These are phyloP conservation scores for Reutealis trisperma DNA, from an alignment of 345 rosid genomes.

Conservation along the genomic window DNA sequence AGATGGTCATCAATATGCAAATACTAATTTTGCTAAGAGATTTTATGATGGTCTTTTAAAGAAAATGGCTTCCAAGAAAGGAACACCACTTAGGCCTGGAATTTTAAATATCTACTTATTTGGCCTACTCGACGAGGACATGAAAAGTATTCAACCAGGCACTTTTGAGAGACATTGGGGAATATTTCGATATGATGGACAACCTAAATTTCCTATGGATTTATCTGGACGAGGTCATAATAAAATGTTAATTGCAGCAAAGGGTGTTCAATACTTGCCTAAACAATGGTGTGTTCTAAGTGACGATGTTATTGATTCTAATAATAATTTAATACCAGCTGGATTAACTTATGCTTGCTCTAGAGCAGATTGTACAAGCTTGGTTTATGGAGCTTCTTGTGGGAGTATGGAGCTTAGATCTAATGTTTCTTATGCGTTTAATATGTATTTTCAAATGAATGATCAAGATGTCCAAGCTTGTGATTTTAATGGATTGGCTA, in stretches of 20 bases:
- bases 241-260: slow-evolving; percentile 55
- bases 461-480: slow-evolving; percentile 64
- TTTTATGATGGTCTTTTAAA: slow-evolving; percentile 75
- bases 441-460: slow-evolving; percentile 60
- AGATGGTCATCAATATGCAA: slow-evolving; percentile 51
- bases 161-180: slow-evolving; percentile 93
- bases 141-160: slow-evolving; percentile 75
- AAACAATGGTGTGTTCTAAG: slow-evolving; percentile 63
- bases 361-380: slow-evolving; percentile 55
- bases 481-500: slow-evolving; percentile 60
- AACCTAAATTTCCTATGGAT: slow-evolving; percentile 69
- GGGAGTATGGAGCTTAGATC: slow-evolving; percentile 23
- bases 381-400: slow-evolving; percentile 49
- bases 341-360: slow-evolving; percentile 56
- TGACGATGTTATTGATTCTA: slow-evolving; percentile 13
- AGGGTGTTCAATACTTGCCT: slow-evolving; percentile 59
- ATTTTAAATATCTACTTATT: slow-evolving; percentile 60
- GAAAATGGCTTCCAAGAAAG: slow-evolving; percentile 46
- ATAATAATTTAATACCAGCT: not conserved
- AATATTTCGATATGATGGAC: slow-evolving; percentile 68
- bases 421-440: slow-evolving; percentile 70
- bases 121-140: slow-evolving; percentile 69
- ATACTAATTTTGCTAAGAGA: slow-evolving; percentile 41
- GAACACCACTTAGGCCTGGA: slow-evolving; percentile 71
- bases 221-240: slow-evolving; percentile 55